phyloP scores from a whole-genome alignment of 106 monocot genomes.

The Platanthera guangdongensis region DNA sequence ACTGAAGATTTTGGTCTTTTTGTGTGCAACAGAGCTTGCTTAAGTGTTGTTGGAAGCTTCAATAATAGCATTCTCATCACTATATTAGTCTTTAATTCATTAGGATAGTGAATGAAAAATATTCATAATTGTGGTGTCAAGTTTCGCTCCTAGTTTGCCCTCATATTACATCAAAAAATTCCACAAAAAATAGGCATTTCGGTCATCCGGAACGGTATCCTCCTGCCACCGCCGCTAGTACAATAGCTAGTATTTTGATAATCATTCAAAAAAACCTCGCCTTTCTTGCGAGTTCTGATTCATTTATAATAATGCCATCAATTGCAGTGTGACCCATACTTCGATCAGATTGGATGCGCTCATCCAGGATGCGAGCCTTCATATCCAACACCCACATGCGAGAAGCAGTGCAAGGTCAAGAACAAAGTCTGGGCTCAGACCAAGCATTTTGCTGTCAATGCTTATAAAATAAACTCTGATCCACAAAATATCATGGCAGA shows the following conservation, averaged over 20 bases:
- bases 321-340: constrained; percentile 96
- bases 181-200: too few relatives aligned
- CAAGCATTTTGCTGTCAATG: constrained; percentile 74
- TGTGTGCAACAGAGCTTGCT: too few relatives aligned
- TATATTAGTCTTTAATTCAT: too few relatives aligned
- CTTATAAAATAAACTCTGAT: constrained; percentile 65
- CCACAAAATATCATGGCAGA: constrained; percentile 85
- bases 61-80: too few relatives aligned
- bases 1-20: too few relatives aligned
- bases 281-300: neutral
- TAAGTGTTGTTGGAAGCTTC: too few relatives aligned
- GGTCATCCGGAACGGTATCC: too few relatives aligned
- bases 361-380: constrained; percentile 92
- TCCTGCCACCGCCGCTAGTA: too few relatives aligned
- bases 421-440: constrained; percentile 64
- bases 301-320: neutral
- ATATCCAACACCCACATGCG: constrained; percentile 79
- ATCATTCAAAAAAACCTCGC: neutral
- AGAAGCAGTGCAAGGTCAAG: constrained; percentile 58
- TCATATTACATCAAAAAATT: too few relatives aligned
- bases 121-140: too few relatives aligned
- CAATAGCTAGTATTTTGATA: neutral
- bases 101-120: too few relatives aligned
- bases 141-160: too few relatives aligned
- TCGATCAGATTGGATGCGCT: constrained; percentile 70